These are phyloP conservation scores for Taphrina sp. DNA, from an alignment of 1,139 yeast species.

Conservation along the genomic window DNA sequence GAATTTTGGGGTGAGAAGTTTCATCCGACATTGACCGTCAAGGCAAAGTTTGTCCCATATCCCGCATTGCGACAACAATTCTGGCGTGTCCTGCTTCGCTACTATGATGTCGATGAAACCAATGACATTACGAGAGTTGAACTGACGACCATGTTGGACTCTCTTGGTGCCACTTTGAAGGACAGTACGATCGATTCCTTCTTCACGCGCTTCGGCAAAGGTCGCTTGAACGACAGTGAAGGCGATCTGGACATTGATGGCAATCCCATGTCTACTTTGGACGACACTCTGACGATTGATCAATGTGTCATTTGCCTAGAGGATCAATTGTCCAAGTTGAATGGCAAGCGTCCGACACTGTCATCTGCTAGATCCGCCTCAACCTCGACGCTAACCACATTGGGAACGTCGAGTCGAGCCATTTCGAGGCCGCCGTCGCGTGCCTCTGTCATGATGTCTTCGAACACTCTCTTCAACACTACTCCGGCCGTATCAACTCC, in stretches of 20 bases:
- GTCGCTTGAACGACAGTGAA: constrained; percentile 43
- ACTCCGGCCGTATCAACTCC: background rate
- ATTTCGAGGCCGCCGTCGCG: no score
- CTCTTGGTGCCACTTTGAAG: constrained; percentile 58
- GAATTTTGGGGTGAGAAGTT: constrained; percentile 47
- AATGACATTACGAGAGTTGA: constrained; percentile 56
- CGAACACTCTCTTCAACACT: background rate
- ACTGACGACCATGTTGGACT: constrained; percentile 58
- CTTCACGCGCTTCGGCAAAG: constrained; percentile 46
- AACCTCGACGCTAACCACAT: background rate
- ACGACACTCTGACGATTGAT: constrained; percentile 55
- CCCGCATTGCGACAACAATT: constrained; percentile 62
- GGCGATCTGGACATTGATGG: constrained; percentile 15
- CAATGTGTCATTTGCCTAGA: constrained; percentile 62
- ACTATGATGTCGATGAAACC: constrained; percentile 52
- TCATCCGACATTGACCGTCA: constrained; percentile 57
- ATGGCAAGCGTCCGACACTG: background rate
- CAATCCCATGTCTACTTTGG: constrained; percentile 40
- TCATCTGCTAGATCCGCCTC: background rate
- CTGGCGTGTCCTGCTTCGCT: constrained; percentile 64
- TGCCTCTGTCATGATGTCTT: no score
- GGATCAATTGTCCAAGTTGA: constrained; percentile 41
- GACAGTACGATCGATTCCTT: constrained; percentile 37
- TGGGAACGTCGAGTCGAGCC: background rate
- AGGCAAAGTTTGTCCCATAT: constrained; percentile 70